These are phyloP conservation scores for Acidomyces sp. DNA, from an alignment of 495 filamentous ascomycete species.

Conservation along the genomic window DNA sequence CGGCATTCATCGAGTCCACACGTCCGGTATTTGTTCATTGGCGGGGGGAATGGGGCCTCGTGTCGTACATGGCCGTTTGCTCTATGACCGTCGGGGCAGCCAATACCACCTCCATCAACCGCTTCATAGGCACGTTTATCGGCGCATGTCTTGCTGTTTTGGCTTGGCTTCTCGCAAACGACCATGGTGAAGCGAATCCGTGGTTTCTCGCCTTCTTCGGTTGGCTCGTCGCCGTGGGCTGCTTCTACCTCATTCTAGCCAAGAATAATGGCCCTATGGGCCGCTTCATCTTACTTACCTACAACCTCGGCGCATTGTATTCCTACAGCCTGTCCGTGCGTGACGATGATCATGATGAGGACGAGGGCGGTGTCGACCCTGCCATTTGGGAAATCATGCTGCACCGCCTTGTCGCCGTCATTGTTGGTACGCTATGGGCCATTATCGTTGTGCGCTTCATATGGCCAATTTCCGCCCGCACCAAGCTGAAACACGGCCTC, in stretches of 20 bases:
- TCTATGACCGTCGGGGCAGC: constrained; percentile 88
- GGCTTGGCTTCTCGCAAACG: constrained; percentile 55
- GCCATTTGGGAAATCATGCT: constrained; percentile 76
- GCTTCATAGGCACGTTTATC: constrained; percentile 77
- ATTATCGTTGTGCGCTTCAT: constrained; percentile 77
- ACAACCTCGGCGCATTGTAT: constrained; percentile 93
- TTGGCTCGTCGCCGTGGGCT: constrained; percentile 65
- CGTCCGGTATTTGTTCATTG: constrained; percentile 73
- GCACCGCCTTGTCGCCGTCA: constrained; percentile 82
- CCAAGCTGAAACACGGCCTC: constrained; percentile 74
- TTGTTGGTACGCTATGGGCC: constrained; percentile 82
- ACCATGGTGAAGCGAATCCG: constrained; percentile 46
- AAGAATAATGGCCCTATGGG: constrained; percentile 79
- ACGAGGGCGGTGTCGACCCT: constrained; percentile 75
- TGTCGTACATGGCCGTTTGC: constrained; percentile 97
- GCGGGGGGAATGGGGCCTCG: constrained; percentile 90
- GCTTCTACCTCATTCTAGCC: constrained; percentile 78
- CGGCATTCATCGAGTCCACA: constrained; percentile 67
- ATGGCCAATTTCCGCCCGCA: constrained; percentile 83
- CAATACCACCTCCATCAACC: constrained; percentile 76
- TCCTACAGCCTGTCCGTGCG: constrained; percentile 75
- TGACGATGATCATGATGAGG: constrained; percentile 58
- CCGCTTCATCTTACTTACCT: constrained; percentile 69
- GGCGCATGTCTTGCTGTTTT: constrained; percentile 63
- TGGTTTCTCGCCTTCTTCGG: constrained; percentile 55